phyloP scores from a whole-genome alignment of 306 rosid species.

The Acmispon strigosus region DNA sequence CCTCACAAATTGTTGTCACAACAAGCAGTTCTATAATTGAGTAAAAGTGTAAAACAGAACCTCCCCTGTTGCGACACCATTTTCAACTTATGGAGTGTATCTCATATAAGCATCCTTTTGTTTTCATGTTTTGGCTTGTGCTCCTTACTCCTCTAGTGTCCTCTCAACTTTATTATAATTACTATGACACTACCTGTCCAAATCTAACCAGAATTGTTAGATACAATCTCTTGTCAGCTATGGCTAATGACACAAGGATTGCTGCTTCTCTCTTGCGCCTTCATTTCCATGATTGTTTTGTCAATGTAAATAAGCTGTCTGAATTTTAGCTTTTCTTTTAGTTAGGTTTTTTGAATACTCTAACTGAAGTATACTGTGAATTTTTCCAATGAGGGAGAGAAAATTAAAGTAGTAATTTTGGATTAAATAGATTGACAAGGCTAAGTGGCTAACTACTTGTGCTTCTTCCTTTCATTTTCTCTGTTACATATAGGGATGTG shows the following conservation, averaged over 20 bases:
- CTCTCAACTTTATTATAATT: conserved; percentile 64
- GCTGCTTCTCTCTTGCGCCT: conserved; percentile 95
- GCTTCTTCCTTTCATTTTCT: neutral
- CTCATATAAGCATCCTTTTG: conserved; percentile 17
- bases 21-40: conserved; percentile 9
- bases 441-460: neutral
- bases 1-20: conserved; percentile 12
- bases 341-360: neutral
- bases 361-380: neutral
- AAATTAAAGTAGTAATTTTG: neutral
- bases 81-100: conserved; percentile 29
- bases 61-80: neutral
- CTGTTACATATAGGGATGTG: conserved; percentile 57
- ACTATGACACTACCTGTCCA: conserved; percentile 64
- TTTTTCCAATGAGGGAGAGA: neutral
- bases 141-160: conserved; percentile 39
- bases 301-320: conserved; percentile 36
- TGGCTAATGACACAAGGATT: conserved; percentile 67
- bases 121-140: conserved; percentile 40
- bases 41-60: neutral
- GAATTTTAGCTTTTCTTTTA: neutral
- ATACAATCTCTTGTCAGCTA: conserved; percentile 50
- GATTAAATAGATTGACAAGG: neutral
- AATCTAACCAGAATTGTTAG: conserved; percentile 48
- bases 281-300: conserved; percentile 93